Percentiles rank a stretch among this genome's conserved stretches.
These are phyloP conservation scores for Lycium barbarum DNA, from an alignment of 257 asterid genomes.

Conservation along the genomic window DNA sequence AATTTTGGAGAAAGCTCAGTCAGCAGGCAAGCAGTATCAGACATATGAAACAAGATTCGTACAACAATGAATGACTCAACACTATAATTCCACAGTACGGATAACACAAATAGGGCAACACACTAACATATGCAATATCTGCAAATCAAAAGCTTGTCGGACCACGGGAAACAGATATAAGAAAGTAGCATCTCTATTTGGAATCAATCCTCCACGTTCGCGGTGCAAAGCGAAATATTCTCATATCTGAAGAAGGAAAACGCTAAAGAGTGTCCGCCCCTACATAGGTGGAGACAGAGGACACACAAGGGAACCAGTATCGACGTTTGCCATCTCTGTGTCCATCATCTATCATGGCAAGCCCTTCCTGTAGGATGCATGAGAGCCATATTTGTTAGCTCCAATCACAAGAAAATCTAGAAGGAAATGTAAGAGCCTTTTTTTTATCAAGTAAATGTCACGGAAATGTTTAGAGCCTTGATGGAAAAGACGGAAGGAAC, in stretches of 20 bases:
- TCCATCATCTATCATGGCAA: conserved; percentile 39
- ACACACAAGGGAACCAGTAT: conserved; percentile 83
- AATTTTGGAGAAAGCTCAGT: not conserved
- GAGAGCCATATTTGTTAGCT: not conserved
- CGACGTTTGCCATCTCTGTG: conserved; percentile 70
- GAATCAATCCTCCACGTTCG: not conserved
- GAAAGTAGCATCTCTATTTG: not conserved
- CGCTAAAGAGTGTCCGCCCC: conserved; percentile 30
- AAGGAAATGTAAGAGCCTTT: no score
- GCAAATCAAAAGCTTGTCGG: not conserved
- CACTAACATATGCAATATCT: not conserved
- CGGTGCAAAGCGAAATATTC: not conserved
- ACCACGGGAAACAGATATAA: not conserved
- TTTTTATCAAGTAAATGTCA: no score
- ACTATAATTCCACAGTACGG: not conserved
- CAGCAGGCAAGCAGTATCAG: not conserved
- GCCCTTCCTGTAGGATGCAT: conserved; percentile 33
- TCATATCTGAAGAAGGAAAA: conserved; percentile 25
- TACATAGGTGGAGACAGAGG: conserved; percentile 34
- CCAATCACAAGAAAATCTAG: not conserved
- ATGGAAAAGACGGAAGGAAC: not conserved
- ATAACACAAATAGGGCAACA: not conserved
- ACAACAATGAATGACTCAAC: not conserved
- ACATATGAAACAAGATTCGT: not conserved
- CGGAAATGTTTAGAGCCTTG: not conserved